A percentile compares a stretch with the other conserved stretches of the same genome.
Conservation (phyloP, 2,329 filamentous ascomycete species). For the Rugonectria rugulosa region DNA sequence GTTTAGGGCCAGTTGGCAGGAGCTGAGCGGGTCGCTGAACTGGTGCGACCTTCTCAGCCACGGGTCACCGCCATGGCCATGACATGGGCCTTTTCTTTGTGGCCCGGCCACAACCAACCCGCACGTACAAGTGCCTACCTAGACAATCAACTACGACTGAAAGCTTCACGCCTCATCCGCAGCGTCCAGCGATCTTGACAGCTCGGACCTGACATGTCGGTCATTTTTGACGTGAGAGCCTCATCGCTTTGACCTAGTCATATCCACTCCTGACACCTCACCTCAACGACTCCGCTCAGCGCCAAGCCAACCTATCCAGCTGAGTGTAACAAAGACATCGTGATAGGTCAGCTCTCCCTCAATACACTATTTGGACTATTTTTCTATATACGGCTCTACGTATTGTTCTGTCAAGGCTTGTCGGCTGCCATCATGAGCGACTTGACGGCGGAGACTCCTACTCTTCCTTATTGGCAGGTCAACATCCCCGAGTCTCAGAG, state of each 20-base stretch:
- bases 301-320: not conserved
- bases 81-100: too few species aligned
- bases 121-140: too few species aligned
- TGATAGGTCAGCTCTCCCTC: not conserved
- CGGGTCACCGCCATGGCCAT: too few species aligned
- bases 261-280: not conserved
- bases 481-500: constrained; percentile 73
- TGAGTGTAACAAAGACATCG: not conserved
- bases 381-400: too few species aligned
- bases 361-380: not conserved
- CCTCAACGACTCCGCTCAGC: not conserved
- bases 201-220: not conserved
- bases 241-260: not conserved
- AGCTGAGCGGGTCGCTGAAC: not conserved
- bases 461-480: constrained; percentile 78
- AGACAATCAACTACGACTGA: not conserved
- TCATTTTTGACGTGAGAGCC: not conserved
- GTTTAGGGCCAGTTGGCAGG: not conserved
- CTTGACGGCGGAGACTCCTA: not conserved
- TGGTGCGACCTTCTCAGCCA: not conserved
- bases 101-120: too few species aligned
- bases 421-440: not conserved
- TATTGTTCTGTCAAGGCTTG: not conserved
- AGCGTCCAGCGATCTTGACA: not conserved
- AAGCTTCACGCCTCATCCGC: constrained; percentile 7